These are phyloP conservation scores for Lojkania enalia DNA, from an alignment of 2,329 filamentous ascomycete species.

Conservation along the genomic window DNA sequence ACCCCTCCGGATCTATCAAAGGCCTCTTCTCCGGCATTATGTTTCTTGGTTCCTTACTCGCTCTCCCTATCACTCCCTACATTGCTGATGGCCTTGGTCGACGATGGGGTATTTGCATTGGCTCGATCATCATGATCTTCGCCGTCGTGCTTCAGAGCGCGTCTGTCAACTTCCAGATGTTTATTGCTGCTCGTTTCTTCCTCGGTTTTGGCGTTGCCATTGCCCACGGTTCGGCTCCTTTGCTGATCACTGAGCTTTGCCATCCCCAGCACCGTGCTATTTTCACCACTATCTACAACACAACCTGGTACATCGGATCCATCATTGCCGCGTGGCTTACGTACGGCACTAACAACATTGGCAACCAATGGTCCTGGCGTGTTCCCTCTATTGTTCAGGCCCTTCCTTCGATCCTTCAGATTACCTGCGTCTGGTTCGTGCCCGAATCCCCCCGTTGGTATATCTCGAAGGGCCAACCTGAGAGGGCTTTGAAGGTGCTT, in stretches of 20 bases:
- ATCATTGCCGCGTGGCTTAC: constrained; percentile 57
- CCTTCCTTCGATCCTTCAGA: constrained; percentile 47
- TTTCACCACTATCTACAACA: constrained; percentile 31
- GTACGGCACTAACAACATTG: constrained; percentile 35
- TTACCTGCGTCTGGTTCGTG: constrained; percentile 46
- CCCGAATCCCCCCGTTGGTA: constrained; percentile 68
- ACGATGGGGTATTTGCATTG: constrained; percentile 31
- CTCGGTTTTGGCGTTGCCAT: constrained; percentile 33
- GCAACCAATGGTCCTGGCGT: constrained; percentile 53
- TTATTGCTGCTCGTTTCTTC: constrained; percentile 31
- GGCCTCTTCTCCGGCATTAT: constrained; percentile 31
- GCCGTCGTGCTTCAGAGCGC: constrained; percentile 28
- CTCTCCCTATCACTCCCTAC: constrained; percentile 28
- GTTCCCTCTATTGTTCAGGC: constrained; percentile 59
- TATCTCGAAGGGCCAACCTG: constrained; percentile 62
- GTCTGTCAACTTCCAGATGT: constrained; percentile 33
- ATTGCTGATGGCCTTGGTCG: constrained; percentile 31
- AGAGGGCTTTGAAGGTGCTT: constrained; percentile 62
- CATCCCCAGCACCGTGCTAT: constrained; percentile 39
- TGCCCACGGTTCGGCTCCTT: constrained; percentile 27
- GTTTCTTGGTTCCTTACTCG: constrained; percentile 28
- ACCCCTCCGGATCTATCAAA: constrained; percentile 22
- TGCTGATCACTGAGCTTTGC: constrained; percentile 51
- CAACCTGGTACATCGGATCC: constrained; percentile 60
- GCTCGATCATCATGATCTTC: constrained; percentile 33